A percentile compares a stretch with the other conserved stretches of the same genome.
Conservation (phyloP, 345 rosid species). For the Aquilaria malaccensis region DNA sequence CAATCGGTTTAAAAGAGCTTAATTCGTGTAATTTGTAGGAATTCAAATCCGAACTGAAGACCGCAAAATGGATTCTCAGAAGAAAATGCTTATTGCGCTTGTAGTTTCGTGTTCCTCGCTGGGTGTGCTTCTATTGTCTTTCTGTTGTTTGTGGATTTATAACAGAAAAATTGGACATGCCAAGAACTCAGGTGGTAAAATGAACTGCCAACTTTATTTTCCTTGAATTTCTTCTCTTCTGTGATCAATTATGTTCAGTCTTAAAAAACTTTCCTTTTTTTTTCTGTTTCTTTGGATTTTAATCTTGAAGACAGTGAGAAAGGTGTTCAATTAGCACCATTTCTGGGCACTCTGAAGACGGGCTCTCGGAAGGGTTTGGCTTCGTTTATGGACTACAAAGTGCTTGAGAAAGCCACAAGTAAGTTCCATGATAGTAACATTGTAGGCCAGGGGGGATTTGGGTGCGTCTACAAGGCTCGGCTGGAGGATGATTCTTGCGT, state of each 20-base stretch:
- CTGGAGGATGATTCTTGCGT: constrained; percentile 49
- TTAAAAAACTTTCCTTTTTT: constrained; percentile 7
- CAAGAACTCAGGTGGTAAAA: constrained; percentile 41
- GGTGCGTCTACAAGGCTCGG: constrained; percentile 66
- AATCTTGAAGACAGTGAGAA: constrained; percentile 37
- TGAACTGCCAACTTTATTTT: background rate
- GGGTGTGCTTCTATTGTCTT: constrained; percentile 30
- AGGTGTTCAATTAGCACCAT: constrained; percentile 39
- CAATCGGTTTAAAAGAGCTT: too few relatives aligned
- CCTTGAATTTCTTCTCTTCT: background rate
- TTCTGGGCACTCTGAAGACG: constrained; percentile 46
- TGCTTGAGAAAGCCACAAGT: constrained; percentile 61
- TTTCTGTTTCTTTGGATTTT: constrained; percentile 9
- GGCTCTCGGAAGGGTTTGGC: constrained; percentile 40
- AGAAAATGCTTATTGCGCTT: constrained; percentile 41
- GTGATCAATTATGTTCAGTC: background rate
- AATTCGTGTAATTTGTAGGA: constrained; percentile 26
- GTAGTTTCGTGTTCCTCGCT: constrained; percentile 49
- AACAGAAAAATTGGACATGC: constrained; percentile 32
- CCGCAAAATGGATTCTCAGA: constrained; percentile 30
- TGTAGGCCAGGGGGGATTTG: constrained; percentile 91
- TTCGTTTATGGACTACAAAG: constrained; percentile 52
- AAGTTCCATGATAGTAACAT: constrained; percentile 61
- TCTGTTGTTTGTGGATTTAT: constrained; percentile 46
- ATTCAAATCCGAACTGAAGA: constrained; percentile 31